Evolutionary conservation across 208 protist species (phyloP).

Genomic region (Giardia muris): DNA sequence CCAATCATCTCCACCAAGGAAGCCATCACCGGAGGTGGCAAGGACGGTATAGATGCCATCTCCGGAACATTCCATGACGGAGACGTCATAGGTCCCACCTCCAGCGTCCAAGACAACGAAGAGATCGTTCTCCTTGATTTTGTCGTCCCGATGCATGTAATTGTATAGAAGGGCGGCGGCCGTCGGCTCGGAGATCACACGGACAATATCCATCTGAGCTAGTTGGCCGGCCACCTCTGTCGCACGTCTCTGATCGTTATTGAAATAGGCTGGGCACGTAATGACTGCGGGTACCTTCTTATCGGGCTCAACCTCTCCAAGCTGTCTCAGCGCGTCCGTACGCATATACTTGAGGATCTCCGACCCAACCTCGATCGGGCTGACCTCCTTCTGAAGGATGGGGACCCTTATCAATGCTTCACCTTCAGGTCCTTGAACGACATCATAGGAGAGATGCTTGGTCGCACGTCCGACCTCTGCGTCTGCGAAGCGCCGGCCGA

Average conservation of each 20-base stretch:
- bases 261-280: constrained; percentile 41
- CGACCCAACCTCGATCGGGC: background rate
- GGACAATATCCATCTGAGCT: constrained; percentile 36
- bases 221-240: constrained; percentile 36
- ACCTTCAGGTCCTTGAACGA: constrained; percentile 40
- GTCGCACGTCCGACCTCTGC: constrained; percentile 8
- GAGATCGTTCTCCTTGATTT: background rate
- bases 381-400: background rate
- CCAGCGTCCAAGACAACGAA: constrained; percentile 36
- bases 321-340: background rate
- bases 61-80: constrained; percentile 24
- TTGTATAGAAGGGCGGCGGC: constrained; percentile 42
- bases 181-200: constrained; percentile 42
- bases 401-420: background rate
- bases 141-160: constrained; percentile 15
- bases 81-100: constrained; percentile 40
- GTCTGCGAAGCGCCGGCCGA: constrained; percentile 60
- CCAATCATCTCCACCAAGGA: constrained; percentile 40
- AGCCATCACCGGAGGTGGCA: constrained; percentile 30
- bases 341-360: background rate
- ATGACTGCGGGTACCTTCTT: constrained; percentile 21
- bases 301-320: background rate
- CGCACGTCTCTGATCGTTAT: constrained; percentile 33
- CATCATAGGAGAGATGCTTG: constrained; percentile 65
- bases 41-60: constrained; percentile 37